Evolutionary conservation across 441 rosid species (phyloP).

Genomic region (Croton laevigatus): DNA sequence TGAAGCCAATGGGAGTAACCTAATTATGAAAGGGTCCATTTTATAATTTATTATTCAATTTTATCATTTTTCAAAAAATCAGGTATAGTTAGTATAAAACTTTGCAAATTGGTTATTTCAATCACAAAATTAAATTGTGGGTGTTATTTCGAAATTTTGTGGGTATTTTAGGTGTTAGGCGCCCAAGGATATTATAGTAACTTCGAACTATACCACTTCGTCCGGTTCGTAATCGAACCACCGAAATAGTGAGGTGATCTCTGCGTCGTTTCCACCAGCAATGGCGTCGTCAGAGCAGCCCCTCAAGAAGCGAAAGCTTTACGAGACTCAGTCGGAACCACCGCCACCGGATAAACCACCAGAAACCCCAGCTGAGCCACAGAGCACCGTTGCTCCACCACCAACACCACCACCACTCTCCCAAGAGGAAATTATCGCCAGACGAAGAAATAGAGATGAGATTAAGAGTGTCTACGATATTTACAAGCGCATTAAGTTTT

Average conservation of each 20-base stretch:
- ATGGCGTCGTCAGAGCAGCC: constrained; percentile 58
- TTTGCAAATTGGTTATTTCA: too few species aligned
- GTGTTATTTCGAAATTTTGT: too few species aligned
- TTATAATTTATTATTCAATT: too few species aligned
- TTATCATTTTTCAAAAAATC: too few species aligned
- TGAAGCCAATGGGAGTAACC: too few species aligned
- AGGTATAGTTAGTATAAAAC: too few species aligned
- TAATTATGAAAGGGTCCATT: too few species aligned
- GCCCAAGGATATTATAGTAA: constrained; percentile 2
- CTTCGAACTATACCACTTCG: neutral
- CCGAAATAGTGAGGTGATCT: neutral
- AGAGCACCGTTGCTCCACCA: constrained; percentile 35
- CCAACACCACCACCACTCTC: constrained; percentile 65
- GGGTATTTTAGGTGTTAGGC: too few species aligned
- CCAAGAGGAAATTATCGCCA: constrained; percentile 59
- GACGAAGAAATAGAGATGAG: constrained; percentile 76
- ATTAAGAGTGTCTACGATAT: constrained; percentile 72
- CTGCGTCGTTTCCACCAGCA: constrained; percentile 16
- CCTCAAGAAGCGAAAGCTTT: constrained; percentile 42
- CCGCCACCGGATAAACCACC: constrained; percentile 21
- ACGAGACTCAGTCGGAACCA: constrained; percentile 26
- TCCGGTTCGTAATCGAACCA: neutral
- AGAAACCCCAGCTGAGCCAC: constrained; percentile 31
- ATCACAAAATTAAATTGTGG: too few species aligned
- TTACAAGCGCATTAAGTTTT: constrained; percentile 69